Base-by-base conservation (phyloP, 257 asterid genomes). In the Buddleja alternifolia region DNA sequence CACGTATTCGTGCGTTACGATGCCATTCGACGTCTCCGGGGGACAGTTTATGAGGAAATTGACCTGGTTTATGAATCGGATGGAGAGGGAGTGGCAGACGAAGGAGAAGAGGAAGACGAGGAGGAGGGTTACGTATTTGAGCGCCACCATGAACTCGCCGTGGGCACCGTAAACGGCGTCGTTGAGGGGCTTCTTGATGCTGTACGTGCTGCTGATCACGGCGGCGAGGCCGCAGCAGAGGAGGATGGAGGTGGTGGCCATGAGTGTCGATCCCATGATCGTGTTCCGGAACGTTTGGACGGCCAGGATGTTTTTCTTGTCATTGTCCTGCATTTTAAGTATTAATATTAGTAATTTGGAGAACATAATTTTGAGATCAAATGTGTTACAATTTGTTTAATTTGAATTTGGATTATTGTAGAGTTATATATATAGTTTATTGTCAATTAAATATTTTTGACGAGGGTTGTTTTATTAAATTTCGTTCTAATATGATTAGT, bases 171-270 rank as follows among this genome's bases (percentile, higher is more conserved):
- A 93, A 0, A 90, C 79, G 46, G 80, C 56, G 76, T 93, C 97
- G 73, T 83, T 85, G 10, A 93, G 50, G 17, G 98, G 98, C 47
- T 93, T 86, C 73, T 93, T 93, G 37, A 93, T 73, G 80, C 90
- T 93, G 78, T 93, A 93, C 0, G 92, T 90, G 79, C 98, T 93
- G 85, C 98, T 93, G 48, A 93, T 83, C 51, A 93, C 89, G 3
- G 97, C 98, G 4, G 98, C 98, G 0, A 93, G 83, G 25, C 97
- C 98, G 4, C 80, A 80, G 74, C 84, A 80, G 24, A 93, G 89
- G 47, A 93, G 97, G 72, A 93, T 82, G 5, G 98, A 93, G 19
- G 96, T 86, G 3, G 98, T 93, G 50, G 98, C 98, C 98, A 93
- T 93, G 10, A 93, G 75, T 1, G 97, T 93, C 20, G 92, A 84